Evolutionary conservation across 352 stramenopile genomes (phyloP), one percentile per base, ranked within the genome.

Genomic region (Globisporangium spiculum): DNA sequence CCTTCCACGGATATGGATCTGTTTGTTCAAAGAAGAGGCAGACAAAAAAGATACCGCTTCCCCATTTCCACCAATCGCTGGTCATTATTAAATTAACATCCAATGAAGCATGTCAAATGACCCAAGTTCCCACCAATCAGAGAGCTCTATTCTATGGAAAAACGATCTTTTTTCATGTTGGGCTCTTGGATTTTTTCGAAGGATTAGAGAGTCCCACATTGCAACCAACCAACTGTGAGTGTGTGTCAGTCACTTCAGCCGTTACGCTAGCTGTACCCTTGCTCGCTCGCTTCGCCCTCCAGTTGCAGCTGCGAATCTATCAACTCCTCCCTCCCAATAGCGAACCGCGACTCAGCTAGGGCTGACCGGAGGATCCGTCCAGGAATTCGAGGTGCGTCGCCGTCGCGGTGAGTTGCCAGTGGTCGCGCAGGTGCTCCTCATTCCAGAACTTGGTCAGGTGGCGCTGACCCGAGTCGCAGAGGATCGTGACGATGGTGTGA

Each of bases 361-460:
- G 87, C 65, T 94, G 87, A 1, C 87, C 87, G 3, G 72, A 78
- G 10, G 82, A 92, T 46, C 68, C 69, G 63, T 92, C 83, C 0
- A 95, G 75, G 69, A 95, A 95, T 61, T 91, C 83, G 54, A 95
- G 77, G 65, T 86, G 66, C 26, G 59, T 68, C 24, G 84, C 85
- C n/a, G 22, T 72, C 4, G 85, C 76, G 57, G 78, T 63, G 34
- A 95, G 76, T 30, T 90, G 36, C 87, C 87, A 95, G 38, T 88
- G 70, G 50, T 89, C 69, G 30, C 79, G 76, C 53, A 96, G 78
- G 69, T 92, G 88, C 52, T 84, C 71, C 32, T 91, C 74, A 75
- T 94, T 88, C 85, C 85, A 96, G 63, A 97, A 92, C 77, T 96
- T 97, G 66, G 84, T 96, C 60, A 96, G 69, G 78, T 97, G 89